Percentiles rank a stretch among this genome's conserved stretches.
Conservation (phyloP, 768 basidiomycete species). For the Mycena pura region DNA sequence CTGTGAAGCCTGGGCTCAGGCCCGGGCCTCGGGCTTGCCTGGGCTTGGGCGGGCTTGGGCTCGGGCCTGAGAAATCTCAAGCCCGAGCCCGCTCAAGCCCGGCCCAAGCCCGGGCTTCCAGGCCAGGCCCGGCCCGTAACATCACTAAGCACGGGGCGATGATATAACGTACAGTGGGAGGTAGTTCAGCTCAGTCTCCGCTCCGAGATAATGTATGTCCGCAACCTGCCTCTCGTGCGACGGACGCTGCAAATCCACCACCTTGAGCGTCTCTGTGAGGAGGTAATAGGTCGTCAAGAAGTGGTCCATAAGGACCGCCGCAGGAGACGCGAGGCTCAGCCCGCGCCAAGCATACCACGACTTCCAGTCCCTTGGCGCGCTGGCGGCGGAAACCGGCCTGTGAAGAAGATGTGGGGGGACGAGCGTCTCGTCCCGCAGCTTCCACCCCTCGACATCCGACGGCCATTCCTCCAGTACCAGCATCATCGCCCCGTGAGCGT, state of each 20-base stretch:
- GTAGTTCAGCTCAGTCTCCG: conserved; percentile 49
- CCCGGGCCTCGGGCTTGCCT: no score
- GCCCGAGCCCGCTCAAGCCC: no score
- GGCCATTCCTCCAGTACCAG: conserved; percentile 32
- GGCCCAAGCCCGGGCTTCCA: no score
- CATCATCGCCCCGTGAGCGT: conserved; percentile 41
- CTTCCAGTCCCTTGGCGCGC: conserved; percentile 42
- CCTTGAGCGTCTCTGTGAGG: conserved; percentile 40
- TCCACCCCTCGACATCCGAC: conserved; percentile 40
- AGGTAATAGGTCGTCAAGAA: conserved; percentile 47
- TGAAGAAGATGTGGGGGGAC: conserved; percentile 41
- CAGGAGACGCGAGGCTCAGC: conserved; percentile 45
- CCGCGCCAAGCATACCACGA: conserved; percentile 52
- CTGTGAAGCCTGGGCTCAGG: no score
- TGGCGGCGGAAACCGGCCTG: conserved; percentile 34
- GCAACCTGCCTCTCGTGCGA: conserved; percentile 35
- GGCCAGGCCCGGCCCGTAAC: no score
- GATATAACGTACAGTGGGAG: conserved; percentile 43
- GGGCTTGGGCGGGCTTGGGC: no score
- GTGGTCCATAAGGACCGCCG: conserved; percentile 46
- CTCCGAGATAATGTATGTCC: conserved; percentile 45
- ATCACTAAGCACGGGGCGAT: no score
- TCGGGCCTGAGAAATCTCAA: no score
- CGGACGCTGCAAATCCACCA: conserved; percentile 33
- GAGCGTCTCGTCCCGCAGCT: conserved; percentile 35